A percentile compares a stretch with the other conserved stretches of the same genome.
These are phyloP conservation scores for Acacia crassicarpa DNA, from an alignment of 306 rosid species.

Conservation along the genomic window DNA sequence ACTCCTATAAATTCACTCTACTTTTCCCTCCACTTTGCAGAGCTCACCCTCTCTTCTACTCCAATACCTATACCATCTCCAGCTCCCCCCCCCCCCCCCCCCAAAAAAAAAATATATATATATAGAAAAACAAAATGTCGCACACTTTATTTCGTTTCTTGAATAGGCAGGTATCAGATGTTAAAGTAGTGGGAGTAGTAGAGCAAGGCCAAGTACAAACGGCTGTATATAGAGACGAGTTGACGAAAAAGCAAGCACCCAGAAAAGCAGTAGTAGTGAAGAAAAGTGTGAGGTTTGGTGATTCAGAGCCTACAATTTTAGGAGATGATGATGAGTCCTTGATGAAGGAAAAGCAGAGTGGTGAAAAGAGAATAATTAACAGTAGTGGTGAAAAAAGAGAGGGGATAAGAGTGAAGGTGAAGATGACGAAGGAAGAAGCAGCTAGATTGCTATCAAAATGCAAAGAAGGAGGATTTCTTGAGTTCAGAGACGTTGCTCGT, in stretches of 20 bases:
- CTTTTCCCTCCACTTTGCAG: neutral
- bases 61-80: neutral
- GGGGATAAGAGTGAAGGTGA: constrained; percentile 58
- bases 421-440: constrained; percentile 76
- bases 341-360: constrained; percentile 22
- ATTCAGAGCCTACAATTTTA: constrained; percentile 38
- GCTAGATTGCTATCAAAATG: constrained; percentile 50
- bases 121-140: constrained; percentile 25
- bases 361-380: neutral
- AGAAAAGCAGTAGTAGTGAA: constrained; percentile 23
- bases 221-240: constrained; percentile 53
- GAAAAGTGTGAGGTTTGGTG: constrained; percentile 32
- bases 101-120: too few species aligned
- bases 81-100: too few species aligned
- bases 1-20: constrained; percentile 24
- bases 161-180: constrained; percentile 8
- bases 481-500: constrained; percentile 51
- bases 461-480: constrained; percentile 60
- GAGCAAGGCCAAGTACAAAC: neutral
- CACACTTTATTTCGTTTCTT: constrained; percentile 27
- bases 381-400: neutral
- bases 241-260: constrained; percentile 27
- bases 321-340: constrained; percentile 26
- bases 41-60: neutral
- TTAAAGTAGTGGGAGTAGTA: constrained; percentile 5